These are phyloP conservation scores for Pyrenochaeta sp. DNA, from an alignment of 2,329 filamentous ascomycete species.

Conservation along the genomic window DNA sequence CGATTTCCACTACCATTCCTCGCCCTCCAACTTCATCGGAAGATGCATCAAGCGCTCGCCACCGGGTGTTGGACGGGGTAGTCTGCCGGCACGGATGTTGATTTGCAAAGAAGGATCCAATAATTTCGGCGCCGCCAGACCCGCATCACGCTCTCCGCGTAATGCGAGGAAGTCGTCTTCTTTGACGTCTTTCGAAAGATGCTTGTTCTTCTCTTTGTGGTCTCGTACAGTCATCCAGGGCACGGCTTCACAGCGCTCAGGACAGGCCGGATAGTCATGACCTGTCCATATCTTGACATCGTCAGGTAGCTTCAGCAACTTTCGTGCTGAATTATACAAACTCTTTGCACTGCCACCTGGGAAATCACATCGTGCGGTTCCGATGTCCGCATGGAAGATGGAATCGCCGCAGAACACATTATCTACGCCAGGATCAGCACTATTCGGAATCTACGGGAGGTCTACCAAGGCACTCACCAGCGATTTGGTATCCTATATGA, in stretches of 20 bases:
- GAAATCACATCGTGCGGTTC: constrained; percentile 47
- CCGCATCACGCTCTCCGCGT: constrained; percentile 43
- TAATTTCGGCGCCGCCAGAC: constrained; percentile 43
- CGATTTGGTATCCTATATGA: constrained; percentile 67
- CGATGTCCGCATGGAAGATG: constrained; percentile 46
- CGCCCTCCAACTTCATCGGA: neutral
- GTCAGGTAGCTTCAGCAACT: constrained; percentile 37
- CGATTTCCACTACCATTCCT: constrained; percentile 2
- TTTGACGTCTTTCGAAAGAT: constrained; percentile 34
- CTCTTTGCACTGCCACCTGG: constrained; percentile 42
- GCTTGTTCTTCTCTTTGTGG: constrained; percentile 48
- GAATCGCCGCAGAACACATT: constrained; percentile 51
- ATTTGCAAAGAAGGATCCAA: constrained; percentile 52
- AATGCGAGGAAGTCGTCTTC: constrained; percentile 46
- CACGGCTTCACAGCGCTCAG: constrained; percentile 25
- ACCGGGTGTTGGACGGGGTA: constrained; percentile 29
- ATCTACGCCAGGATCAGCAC: constrained; percentile 9
- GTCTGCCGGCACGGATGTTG: constrained; percentile 50
- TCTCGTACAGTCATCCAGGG: constrained; percentile 47
- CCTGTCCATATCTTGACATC: constrained; percentile 45
- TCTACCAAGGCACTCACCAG: constrained; percentile 27
- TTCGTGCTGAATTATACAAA: constrained; percentile 40
- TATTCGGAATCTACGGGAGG: neutral
- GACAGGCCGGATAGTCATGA: constrained; percentile 45
- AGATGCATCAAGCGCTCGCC: neutral